These are phyloP conservation scores for Lobosporangium transversale DNA, from an alignment of 192 early-diverging fungal species.

Conservation along the genomic window DNA sequence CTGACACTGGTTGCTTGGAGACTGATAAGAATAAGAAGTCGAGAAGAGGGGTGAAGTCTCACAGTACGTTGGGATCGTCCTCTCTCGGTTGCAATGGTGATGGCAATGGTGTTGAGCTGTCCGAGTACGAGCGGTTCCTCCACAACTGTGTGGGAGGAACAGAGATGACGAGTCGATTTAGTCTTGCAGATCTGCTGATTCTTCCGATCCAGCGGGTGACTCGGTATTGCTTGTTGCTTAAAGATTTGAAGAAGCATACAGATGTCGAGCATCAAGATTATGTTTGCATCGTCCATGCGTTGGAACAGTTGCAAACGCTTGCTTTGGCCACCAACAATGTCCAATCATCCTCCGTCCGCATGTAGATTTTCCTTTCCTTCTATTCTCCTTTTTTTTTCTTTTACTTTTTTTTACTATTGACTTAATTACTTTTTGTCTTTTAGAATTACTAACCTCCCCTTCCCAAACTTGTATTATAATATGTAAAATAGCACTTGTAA, in stretches of 20 bases:
- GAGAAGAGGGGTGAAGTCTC: conserved; percentile 15
- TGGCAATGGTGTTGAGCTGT: background rate
- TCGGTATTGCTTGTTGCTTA: conserved; percentile 77
- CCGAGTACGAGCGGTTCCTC: conserved; percentile 17
- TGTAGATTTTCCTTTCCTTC: conserved; percentile 12
- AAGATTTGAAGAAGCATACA: conserved; percentile 54
- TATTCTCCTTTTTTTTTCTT: conserved; percentile 3
- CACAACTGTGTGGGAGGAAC: conserved; percentile 57
- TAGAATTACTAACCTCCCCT: background rate
- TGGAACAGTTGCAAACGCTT: conserved; percentile 47
- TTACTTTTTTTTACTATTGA: no score
- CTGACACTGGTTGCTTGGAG: background rate
- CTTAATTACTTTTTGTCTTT: background rate
- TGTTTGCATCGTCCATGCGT: conserved; percentile 45
- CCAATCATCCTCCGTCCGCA: conserved; percentile 27
- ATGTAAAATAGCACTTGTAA: background rate
- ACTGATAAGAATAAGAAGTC: background rate
- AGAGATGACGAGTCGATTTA: conserved; percentile 65
- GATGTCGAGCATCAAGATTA: conserved; percentile 32
- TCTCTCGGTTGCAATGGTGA: background rate
- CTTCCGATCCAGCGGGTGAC: conserved; percentile 84
- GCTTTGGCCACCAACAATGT: conserved; percentile 48
- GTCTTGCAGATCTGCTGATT: conserved; percentile 77
- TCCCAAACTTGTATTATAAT: background rate
- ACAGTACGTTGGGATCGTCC: conserved; percentile 21